A percentile compares a stretch with the other conserved stretches of the same genome.
Conservation (phyloP, 805 yeast species). For the Candida germanica region DNA sequence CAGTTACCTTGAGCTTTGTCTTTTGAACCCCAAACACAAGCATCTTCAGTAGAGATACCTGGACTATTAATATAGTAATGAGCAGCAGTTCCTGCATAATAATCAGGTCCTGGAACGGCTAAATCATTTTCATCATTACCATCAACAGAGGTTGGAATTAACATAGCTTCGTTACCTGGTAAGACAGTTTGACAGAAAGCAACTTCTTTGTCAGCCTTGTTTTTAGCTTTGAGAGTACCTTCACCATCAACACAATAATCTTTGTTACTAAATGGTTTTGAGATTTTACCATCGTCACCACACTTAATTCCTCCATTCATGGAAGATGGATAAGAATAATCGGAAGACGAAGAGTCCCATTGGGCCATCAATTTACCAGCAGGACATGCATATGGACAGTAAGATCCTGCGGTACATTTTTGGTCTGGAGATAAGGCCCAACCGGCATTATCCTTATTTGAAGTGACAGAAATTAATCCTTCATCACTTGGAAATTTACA, state of each 20-base stretch:
- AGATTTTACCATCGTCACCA: conserved; percentile 62
- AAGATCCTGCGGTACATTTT: conserved; percentile 67
- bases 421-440: conserved; percentile 86
- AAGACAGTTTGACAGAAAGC: conserved; percentile 91
- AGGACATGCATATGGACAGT: conserved; percentile 90
- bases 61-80: conserved; percentile 85
- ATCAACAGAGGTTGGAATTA: conserved; percentile 75
- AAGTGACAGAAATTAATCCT: conserved; percentile 70
- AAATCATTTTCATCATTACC: conserved; percentile 47
- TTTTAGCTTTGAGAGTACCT: conserved; percentile 66
- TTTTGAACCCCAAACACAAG: conserved; percentile 80
- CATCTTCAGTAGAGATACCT: conserved; percentile 71
- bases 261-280: conserved; percentile 55
- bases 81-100: conserved; percentile 85
- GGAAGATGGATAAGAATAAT: conserved; percentile 73
- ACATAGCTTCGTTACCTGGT: conserved; percentile 94
- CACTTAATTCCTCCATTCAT: conserved; percentile 83
- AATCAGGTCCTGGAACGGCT: conserved; percentile 83
- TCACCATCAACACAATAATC: conserved; percentile 75
- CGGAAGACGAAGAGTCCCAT: conserved; percentile 78
- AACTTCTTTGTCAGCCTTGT: conserved; percentile 55
- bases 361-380: conserved; percentile 86
- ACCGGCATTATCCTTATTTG: conserved; percentile 60
- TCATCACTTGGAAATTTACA: conserved; percentile 68
- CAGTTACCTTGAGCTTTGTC: conserved; percentile 78